Evolutionary conservation across 1,284 basidiomycete genomes (phyloP).

Genomic region (Porphyrellus sp.): DNA sequence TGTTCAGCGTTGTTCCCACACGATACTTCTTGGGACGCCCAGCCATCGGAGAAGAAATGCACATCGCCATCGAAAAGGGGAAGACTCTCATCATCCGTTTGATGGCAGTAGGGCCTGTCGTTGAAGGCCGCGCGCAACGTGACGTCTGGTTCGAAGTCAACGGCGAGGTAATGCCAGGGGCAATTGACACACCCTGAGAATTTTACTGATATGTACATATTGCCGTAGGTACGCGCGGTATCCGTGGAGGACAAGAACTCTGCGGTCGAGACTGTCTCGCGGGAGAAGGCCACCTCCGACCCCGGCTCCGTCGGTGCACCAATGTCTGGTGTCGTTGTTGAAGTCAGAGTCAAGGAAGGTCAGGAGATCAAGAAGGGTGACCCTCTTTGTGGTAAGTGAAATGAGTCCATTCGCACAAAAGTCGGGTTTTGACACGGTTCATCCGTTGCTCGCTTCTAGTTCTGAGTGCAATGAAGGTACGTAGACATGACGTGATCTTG

Average conservation of each 20-base stretch:
- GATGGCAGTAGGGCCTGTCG: conserved; percentile 92
- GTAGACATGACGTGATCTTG: conserved; percentile 18
- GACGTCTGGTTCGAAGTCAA: conserved; percentile 99
- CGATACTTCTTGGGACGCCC: conserved; percentile 97
- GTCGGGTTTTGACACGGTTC: conserved; percentile 6
- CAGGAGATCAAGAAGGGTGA: conserved; percentile 98
- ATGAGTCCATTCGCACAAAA: background rate
- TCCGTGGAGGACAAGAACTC: conserved; percentile 95
- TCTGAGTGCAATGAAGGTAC: conserved; percentile 87
- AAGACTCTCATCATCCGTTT: conserved; percentile 96
- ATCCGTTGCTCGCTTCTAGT: conserved; percentile 43
- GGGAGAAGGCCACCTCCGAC: conserved; percentile 91
- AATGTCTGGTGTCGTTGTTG: conserved; percentile 97
- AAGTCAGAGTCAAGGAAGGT: conserved; percentile 96
- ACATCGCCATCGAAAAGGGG: conserved; percentile 95
- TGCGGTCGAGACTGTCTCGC: conserved; percentile 89
- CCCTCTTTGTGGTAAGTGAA: conserved; percentile 72
- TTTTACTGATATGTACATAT: conserved; percentile 13
- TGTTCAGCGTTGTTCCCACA: conserved; percentile 81
- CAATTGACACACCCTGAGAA: conserved; percentile 6
- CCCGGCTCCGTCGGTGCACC: conserved; percentile 95
- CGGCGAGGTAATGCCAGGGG: conserved; percentile 65
- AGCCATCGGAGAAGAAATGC: conserved; percentile 91
- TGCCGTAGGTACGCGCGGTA: conserved; percentile 77
- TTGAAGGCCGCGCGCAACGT: conserved; percentile 86